A percentile compares a stretch with the other conserved stretches of the same genome.
These are phyloP conservation scores for Strobilomyces echinocephalus DNA, from an alignment of 768 basidiomycete species.

Conservation along the genomic window DNA sequence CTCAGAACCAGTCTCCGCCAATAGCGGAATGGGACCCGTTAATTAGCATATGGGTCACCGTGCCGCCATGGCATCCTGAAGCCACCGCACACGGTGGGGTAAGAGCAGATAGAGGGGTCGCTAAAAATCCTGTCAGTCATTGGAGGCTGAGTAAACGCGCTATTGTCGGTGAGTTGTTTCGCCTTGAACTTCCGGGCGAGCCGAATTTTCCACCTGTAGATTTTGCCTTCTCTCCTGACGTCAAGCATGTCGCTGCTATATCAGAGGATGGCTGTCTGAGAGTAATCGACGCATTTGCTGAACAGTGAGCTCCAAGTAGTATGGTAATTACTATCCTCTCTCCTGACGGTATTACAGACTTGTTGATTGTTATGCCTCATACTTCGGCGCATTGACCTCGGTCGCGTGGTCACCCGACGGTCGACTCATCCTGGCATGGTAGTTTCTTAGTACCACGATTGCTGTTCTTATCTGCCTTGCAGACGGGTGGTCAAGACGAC, in stretches of 20 bases:
- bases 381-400: constrained; percentile 88
- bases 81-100: constrained; percentile 25
- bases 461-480: constrained; percentile 7
- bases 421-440: constrained; percentile 74
- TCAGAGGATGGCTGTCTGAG: constrained; percentile 90
- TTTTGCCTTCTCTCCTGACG: constrained; percentile 91
- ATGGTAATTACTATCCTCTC: not conserved
- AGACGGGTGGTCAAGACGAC: constrained; percentile 98
- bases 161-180: constrained; percentile 58
- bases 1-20: constrained; percentile 21
- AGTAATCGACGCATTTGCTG: constrained; percentile 82
- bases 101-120: constrained; percentile 60
- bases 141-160: constrained; percentile 74
- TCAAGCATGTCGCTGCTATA: constrained; percentile 82
- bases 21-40: constrained; percentile 68
- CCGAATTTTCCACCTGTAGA: constrained; percentile 40
- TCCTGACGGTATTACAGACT: constrained; percentile 45
- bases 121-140: constrained; percentile 87
- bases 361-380: constrained; percentile 91
- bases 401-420: constrained; percentile 96
- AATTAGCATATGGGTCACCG: constrained; percentile 72
- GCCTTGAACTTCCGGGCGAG: not conserved
- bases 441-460: not conserved
- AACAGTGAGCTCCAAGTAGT: constrained; percentile 54
- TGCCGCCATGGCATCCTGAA: constrained; percentile 82